Percentiles rank a stretch among this genome's conserved stretches.
phyloP scores from a whole-genome alignment of 2,329 filamentous ascomycete species.

The Septoria linicola region DNA sequence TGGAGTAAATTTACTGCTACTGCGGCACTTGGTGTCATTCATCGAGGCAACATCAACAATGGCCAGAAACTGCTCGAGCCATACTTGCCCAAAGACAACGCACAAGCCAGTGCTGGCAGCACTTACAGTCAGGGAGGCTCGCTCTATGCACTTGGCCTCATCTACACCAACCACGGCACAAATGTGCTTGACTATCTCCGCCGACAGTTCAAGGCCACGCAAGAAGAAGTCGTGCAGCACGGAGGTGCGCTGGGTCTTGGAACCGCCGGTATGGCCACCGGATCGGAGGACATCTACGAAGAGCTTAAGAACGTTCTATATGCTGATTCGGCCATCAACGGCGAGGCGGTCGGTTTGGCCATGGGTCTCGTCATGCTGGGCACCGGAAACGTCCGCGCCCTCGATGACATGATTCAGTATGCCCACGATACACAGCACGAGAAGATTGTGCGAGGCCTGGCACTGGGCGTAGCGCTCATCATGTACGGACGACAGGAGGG shows the following conservation, averaged over 20 bases:
- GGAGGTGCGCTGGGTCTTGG: conserved; percentile 92
- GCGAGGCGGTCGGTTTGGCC: conserved; percentile 89
- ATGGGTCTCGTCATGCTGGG: conserved; percentile 99
- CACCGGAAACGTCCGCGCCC: conserved; percentile 88
- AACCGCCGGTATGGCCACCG: conserved; percentile 96
- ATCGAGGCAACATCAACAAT: conserved; percentile 90
- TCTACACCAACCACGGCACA: conserved; percentile 95
- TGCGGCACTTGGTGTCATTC: conserved; percentile 91
- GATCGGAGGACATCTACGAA: conserved; percentile 85
- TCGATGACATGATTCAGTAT: conserved; percentile 97
- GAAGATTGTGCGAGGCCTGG: conserved; percentile 95
- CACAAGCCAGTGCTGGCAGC: conserved; percentile 70
- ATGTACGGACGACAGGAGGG: conserved; percentile 97
- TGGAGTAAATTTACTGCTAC: conserved; percentile 99
- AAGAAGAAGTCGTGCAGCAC: conserved; percentile 93
- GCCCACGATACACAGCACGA: conserved; percentile 98
- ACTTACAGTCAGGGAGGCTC: conserved; percentile 96
- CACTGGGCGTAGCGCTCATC: conserved; percentile 94
- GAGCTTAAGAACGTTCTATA: conserved; percentile 86
- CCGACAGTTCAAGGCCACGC: conserved; percentile 69
- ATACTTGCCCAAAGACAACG: conserved; percentile 78
- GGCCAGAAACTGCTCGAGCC: conserved; percentile 91
- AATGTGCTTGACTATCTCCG: conserved; percentile 81
- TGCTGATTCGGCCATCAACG: conserved; percentile 91
- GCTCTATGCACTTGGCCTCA: conserved; percentile 89